These are phyloP conservation scores for Trichoderma simmonsii DNA, from an alignment of 2,329 filamentous ascomycete genomes.

Conservation along the genomic window DNA sequence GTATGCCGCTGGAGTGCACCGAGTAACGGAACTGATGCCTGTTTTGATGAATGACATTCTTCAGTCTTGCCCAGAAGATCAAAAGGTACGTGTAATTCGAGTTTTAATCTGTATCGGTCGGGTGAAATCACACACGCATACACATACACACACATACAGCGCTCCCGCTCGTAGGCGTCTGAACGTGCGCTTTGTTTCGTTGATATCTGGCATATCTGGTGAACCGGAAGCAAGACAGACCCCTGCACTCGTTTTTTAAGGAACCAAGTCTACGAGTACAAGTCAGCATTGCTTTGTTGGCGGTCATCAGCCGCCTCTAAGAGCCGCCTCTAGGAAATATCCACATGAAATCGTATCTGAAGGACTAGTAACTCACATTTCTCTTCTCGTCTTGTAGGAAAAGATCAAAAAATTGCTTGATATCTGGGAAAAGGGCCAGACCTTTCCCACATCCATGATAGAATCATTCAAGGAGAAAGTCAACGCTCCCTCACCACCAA, in stretches of 20 bases:
- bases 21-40: conserved; percentile 92
- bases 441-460: conserved; percentile 80
- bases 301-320: conserved; percentile 23
- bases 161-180: conserved; percentile 19
- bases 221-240: background rate
- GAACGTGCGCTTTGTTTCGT: conserved; percentile 7
- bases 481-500: conserved; percentile 55
- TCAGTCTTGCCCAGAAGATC: conserved; percentile 80
- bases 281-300: conserved; percentile 25
- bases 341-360: conserved; percentile 21
- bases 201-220: conserved; percentile 8
- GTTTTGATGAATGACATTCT: conserved; percentile 94
- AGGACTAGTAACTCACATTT: conserved; percentile 40
- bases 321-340: conserved; percentile 7
- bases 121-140: background rate
- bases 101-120: conserved; percentile 18
- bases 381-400: conserved; percentile 61
- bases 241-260: background rate
- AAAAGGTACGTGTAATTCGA: conserved; percentile 76
- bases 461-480: conserved; percentile 78
- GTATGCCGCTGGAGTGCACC: conserved; percentile 90
- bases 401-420: conserved; percentile 92
- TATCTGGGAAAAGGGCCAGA: conserved; percentile 96
- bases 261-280: background rate
- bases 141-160: background rate